A percentile compares a stretch with the other conserved stretches of the same genome.
Evolutionary conservation across 768 basidiomycete genomes (phyloP).

Genomic region (Ramaria rubella): DNA sequence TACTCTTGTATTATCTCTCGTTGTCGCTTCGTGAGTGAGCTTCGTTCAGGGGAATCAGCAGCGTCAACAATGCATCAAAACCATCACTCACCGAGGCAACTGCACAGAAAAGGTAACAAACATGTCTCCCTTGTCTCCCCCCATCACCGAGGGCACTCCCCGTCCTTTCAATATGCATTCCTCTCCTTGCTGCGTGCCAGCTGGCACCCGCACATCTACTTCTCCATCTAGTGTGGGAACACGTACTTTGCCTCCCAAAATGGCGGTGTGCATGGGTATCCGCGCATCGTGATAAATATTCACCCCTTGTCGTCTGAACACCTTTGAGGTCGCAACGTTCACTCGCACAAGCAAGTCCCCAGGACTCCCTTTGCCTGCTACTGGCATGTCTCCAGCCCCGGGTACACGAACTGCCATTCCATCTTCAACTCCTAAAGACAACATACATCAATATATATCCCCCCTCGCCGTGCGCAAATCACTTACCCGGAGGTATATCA

Average conservation of each 20-base stretch:
- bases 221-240: conserved; percentile 95
- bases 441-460: background rate
- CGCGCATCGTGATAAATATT: conserved; percentile 86
- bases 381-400: conserved; percentile 75
- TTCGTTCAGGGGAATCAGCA: conserved; percentile 27
- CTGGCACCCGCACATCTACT: conserved; percentile 87
- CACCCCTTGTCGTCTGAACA: conserved; percentile 84
- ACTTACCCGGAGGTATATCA: conserved; percentile 78
- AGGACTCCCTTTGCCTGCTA: conserved; percentile 65
- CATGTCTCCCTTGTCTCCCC: conserved; percentile 68
- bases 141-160: conserved; percentile 63
- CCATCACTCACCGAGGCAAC: conserved; percentile 72
- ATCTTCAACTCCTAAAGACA: conserved; percentile 75
- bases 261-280: conserved; percentile 84
- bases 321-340: conserved; percentile 72
- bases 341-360: conserved; percentile 89
- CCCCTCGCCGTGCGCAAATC: background rate
- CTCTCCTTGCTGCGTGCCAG: conserved; percentile 93
- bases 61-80: background rate
- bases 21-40: conserved; percentile 78
- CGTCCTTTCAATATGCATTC: conserved; percentile 91
- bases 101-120: conserved; percentile 84
- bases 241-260: conserved; percentile 88
- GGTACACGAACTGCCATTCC: conserved; percentile 86
- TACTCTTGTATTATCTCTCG: conserved; percentile 82